A percentile compares a stretch with the other conserved stretches of the same genome.
Evolutionary conservation across 2,329 filamentous ascomycete genomes (phyloP).

Genomic region (Ceratocystis alfenasii): DNA sequence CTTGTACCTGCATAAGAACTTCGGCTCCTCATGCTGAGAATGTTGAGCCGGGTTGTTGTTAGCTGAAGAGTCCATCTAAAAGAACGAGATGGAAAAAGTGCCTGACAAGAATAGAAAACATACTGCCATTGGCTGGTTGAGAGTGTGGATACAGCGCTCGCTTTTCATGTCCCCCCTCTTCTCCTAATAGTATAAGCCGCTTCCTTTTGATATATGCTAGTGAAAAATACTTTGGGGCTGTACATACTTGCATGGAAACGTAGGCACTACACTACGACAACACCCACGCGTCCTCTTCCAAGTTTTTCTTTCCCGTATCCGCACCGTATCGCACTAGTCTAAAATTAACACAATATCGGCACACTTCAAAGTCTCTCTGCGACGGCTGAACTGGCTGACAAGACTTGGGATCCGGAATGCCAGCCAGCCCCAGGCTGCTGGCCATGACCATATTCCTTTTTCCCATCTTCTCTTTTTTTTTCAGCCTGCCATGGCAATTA

Average conservation of each 20-base stretch:
- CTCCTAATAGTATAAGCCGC: neutral
- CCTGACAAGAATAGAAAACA: neutral
- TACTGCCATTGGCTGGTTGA: neutral
- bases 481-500: too few species aligned
- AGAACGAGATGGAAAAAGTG: neutral
- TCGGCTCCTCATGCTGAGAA: conserved; percentile 8
- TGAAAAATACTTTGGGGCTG: neutral
- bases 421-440: neutral
- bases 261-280: neutral
- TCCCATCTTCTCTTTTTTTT: neutral
- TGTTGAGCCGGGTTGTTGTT: neutral
- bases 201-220: neutral
- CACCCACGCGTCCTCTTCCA: neutral
- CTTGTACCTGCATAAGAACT: conserved; percentile 9
- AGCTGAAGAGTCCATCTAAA: neutral
- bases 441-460: too few species aligned
- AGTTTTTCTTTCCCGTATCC: neutral
- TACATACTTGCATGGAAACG: neutral
- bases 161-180: neutral
- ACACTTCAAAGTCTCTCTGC: neutral
- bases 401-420: conserved; percentile 1
- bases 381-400: neutral
- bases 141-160: neutral
- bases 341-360: neutral
- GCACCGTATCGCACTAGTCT: neutral